Evolutionary conservation across 495 filamentous ascomycete species (phyloP).

Genomic region (Cairneyella variabilis): DNA sequence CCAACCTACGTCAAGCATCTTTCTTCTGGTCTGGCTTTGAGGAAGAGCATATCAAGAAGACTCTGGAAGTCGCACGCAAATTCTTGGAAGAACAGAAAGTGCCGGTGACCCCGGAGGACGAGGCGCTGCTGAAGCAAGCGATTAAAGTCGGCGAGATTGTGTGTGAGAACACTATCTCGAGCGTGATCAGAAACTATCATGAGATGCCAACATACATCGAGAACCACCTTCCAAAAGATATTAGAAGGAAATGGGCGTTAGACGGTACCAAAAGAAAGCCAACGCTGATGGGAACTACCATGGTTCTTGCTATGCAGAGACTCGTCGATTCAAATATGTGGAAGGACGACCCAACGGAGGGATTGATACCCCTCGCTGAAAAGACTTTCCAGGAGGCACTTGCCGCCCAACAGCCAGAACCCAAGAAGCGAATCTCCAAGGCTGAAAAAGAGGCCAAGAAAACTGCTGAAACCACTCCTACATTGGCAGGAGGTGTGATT

Average conservation of each 20-base stretch:
- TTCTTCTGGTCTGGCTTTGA: constrained; percentile 87
- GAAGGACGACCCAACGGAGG: constrained; percentile 15
- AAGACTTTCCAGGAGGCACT: background rate
- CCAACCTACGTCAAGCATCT: constrained; percentile 79
- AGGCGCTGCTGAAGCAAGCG: constrained; percentile 53
- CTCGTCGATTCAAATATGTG: constrained; percentile 52
- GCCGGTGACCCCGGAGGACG: constrained; percentile 54
- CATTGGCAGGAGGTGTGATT: constrained; percentile 16
- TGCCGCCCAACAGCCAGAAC: background rate
- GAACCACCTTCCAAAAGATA: constrained; percentile 51
- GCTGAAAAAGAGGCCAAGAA: constrained; percentile 1
- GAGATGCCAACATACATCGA: constrained; percentile 74
- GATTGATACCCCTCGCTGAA: constrained; percentile 7
- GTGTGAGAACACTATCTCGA: constrained; percentile 56
- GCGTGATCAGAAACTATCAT: constrained; percentile 60
- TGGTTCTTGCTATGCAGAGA: constrained; percentile 54
- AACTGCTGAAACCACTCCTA: background rate
- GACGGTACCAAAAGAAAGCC: constrained; percentile 32
- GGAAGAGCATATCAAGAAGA: constrained; percentile 51
- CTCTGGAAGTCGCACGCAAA: constrained; percentile 57
- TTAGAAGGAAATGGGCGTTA: constrained; percentile 60
- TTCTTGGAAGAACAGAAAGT: constrained; percentile 58
- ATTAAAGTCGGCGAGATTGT: constrained; percentile 59
- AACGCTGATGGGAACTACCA: constrained; percentile 37
- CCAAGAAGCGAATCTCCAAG: background rate